Percentiles rank a stretch among this genome's conserved stretches.
Evolutionary conservation across 1,284 basidiomycete species (phyloP).

Genomic region (Takashimella koratensis): DNA sequence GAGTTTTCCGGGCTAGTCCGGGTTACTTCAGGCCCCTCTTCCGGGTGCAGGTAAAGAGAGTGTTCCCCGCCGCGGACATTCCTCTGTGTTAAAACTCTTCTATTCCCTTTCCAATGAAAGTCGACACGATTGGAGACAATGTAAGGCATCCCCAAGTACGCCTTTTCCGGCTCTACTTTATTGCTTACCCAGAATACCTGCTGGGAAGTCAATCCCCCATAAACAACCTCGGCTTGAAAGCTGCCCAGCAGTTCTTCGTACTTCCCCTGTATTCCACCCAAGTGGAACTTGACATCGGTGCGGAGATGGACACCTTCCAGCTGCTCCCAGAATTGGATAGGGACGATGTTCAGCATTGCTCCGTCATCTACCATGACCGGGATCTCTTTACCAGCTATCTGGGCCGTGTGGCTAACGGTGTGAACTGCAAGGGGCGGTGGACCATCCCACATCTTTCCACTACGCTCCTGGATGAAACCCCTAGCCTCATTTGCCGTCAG

Average conservation of each 20-base stretch:
- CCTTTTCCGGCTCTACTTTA: not conserved
- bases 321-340: not conserved
- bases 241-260: not conserved
- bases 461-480: too few relatives aligned
- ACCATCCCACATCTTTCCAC: not conserved
- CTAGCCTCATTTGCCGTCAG: too few relatives aligned
- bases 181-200: conserved; percentile 10
- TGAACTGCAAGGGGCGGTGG: not conserved
- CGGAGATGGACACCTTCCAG: not conserved
- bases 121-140: conserved; percentile 1
- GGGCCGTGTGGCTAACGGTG: not conserved
- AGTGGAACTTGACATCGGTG: not conserved
- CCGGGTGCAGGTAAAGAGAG: conserved; percentile 1
- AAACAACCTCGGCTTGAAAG: not conserved
- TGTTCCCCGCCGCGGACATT: not conserved
- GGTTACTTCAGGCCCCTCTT: not conserved
- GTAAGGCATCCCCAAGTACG: conserved; percentile 11
- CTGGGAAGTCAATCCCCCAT: not conserved
- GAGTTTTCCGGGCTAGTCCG: too few relatives aligned
- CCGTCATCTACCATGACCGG: conserved; percentile 5
- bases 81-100: not conserved
- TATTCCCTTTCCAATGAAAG: conserved; percentile 5
- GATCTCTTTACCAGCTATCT: not conserved
- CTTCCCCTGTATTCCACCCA: conserved; percentile 2
- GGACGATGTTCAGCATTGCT: conserved; percentile 4